These are phyloP conservation scores for Cubamyces lactineus DNA, from an alignment of 768 basidiomycete genomes.

Conservation along the genomic window DNA sequence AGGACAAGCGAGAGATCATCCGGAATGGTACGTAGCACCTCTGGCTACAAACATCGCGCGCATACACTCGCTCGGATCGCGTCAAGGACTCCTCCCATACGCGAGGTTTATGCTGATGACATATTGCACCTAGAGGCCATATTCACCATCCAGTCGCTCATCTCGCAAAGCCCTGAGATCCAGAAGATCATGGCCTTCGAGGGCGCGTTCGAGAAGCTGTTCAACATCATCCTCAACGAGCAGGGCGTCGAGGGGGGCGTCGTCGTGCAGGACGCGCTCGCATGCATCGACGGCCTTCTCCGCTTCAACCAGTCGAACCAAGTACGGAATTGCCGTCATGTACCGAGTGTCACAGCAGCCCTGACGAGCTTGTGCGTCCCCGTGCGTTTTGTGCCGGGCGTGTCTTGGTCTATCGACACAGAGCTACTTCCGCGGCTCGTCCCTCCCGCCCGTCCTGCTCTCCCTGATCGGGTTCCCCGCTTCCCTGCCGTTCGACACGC, in stretches of 20 bases:
- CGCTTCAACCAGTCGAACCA: constrained; percentile 95
- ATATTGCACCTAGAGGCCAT: constrained; percentile 69
- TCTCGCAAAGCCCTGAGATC: constrained; percentile 87
- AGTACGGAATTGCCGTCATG: constrained; percentile 46
- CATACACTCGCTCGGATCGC: neutral
- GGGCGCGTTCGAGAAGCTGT: constrained; percentile 94
- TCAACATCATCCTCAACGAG: constrained; percentile 84
- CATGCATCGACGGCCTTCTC: constrained; percentile 83
- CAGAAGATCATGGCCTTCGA: constrained; percentile 97
- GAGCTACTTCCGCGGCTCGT: constrained; percentile 96
- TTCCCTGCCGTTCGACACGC: constrained; percentile 55
- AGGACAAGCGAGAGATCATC: constrained; percentile 88
- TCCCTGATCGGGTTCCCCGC: constrained; percentile 74
- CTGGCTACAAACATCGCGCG: neutral
- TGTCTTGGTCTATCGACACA: constrained; percentile 37
- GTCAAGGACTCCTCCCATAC: neutral
- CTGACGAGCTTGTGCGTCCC: constrained; percentile 14
- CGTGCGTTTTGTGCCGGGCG: constrained; percentile 27
- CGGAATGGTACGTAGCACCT: constrained; percentile 66
- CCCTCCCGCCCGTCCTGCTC: constrained; percentile 68
- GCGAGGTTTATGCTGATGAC: neutral
- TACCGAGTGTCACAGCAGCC: constrained; percentile 6
- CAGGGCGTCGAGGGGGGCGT: constrained; percentile 92
- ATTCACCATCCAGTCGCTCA: constrained; percentile 77
- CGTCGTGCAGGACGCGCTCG: constrained; percentile 83